These are phyloP conservation scores for Ceratobasidium sp. DNA, from an alignment of 1,284 basidiomycete species.

Conservation along the genomic window DNA sequence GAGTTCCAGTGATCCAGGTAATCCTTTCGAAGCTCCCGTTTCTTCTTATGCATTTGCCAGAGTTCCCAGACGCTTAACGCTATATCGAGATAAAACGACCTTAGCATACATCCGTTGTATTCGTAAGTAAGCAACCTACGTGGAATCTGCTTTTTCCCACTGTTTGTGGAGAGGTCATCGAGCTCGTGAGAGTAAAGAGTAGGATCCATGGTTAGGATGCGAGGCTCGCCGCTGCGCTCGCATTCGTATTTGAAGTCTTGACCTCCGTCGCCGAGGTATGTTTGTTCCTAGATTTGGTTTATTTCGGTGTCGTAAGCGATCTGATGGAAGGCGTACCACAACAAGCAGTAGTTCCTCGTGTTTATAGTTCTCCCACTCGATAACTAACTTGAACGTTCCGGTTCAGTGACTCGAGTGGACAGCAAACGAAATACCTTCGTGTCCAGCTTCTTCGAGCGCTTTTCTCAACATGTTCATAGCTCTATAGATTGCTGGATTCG, in stretches of 20 bases:
- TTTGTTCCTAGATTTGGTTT: conserved; percentile 42
- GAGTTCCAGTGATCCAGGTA: conserved; percentile 72
- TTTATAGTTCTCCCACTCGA: conserved; percentile 56
- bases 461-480: conserved; percentile 71
- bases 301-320: too few species aligned
- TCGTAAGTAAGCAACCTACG: conserved; percentile 44
- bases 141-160: conserved; percentile 17
- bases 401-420: background rate
- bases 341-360: conserved; percentile 46
- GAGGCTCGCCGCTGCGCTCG: conserved; percentile 64
- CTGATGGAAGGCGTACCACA: too few species aligned
- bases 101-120: conserved; percentile 10
- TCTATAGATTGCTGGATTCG: conserved; percentile 78
- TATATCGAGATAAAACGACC: background rate
- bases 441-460: conserved; percentile 74
- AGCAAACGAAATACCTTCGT: conserved; percentile 65
- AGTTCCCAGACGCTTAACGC: conserved; percentile 63
- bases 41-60: conserved; percentile 69
- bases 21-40: conserved; percentile 62
- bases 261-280: conserved; percentile 51
- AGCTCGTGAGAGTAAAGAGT: conserved; percentile 27
- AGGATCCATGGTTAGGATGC: conserved; percentile 65
- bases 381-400: conserved; percentile 50
- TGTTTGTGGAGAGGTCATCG: conserved; percentile 12
- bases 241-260: conserved; percentile 46